These are phyloP conservation scores for Neckera pumila DNA, from an alignment of 225 moss, liverwort and hornwort genomes.

Conservation along the genomic window DNA sequence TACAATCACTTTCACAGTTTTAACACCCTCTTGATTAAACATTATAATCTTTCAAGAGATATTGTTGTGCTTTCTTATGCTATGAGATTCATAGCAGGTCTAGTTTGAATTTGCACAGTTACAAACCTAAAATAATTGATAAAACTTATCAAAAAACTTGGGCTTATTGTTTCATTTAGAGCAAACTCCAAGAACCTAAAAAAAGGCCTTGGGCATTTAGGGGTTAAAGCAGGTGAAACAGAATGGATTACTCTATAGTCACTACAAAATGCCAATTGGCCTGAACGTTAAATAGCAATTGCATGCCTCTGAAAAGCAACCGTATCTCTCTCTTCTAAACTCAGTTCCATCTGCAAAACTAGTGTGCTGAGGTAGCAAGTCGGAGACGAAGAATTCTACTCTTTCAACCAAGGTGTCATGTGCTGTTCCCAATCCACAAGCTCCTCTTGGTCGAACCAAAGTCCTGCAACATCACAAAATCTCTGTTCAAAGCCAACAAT, in stretches of 20 bases:
- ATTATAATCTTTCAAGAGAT: neutral
- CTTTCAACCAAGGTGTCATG: slow-evolving; percentile 70
- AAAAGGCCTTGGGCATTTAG: neutral
- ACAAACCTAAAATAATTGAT: neutral
- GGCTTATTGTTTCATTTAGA: neutral
- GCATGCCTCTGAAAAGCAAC: neutral
- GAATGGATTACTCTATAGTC: neutral
- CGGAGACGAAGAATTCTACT: slow-evolving; percentile 10
- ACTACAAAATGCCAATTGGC: slow-evolving; percentile 14
- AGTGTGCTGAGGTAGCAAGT: neutral
- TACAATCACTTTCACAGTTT: too few species aligned
- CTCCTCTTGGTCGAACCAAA: slow-evolving; percentile 86
- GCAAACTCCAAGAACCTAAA: neutral
- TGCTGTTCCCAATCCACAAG: slow-evolving; percentile 65
- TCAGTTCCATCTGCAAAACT: neutral
- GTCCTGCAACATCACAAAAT: slow-evolving; percentile 19
- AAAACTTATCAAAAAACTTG: neutral
- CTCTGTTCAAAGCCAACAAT: neutral
- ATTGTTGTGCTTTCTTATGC: neutral
- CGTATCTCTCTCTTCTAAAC: neutral
- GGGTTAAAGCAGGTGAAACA: neutral
- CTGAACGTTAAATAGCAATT: neutral
- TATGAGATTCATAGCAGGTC: neutral
- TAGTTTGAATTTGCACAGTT: accelerated
- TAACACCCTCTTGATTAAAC: too few species aligned